A percentile compares a stretch with the other conserved stretches of the same genome.
Conservation (phyloP, 768 basidiomycete species). For the Clitopilus passeckerianus region DNA sequence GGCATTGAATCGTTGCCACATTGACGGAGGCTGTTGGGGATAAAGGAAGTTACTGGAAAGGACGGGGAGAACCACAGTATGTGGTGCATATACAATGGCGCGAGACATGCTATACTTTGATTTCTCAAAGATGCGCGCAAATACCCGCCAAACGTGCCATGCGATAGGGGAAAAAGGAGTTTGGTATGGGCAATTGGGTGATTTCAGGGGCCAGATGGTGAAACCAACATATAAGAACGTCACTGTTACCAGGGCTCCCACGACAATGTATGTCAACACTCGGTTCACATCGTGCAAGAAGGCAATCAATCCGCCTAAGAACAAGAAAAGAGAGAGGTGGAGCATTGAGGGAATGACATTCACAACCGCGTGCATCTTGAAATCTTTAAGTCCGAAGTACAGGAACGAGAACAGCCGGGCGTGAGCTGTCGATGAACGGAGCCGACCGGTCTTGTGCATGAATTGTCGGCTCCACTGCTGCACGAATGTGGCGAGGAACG, state of each 20-base stretch:
- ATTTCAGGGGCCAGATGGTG: constrained; percentile 26
- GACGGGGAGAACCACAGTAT: neutral
- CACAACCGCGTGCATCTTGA: neutral
- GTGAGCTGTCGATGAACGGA: neutral
- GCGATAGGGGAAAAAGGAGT: constrained; percentile 26
- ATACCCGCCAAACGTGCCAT: constrained; percentile 20
- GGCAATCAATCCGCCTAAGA: neutral
- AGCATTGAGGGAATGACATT: neutral
- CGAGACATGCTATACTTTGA: neutral
- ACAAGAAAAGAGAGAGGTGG: neutral
- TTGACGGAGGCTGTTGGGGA: no score
- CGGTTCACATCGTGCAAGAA: neutral
- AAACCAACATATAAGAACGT: constrained; percentile 21
- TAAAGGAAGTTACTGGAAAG: no score
- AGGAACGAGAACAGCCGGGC: neutral
- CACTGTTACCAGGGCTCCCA: neutral
- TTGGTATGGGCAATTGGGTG: constrained; percentile 22
- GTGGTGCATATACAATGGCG: neutral
- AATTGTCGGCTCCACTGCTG: neutral
- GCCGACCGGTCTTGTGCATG: neutral
- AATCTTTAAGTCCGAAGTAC: neutral
- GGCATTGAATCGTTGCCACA: no score
- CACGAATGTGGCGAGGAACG: neutral
- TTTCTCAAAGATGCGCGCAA: constrained; percentile 3
- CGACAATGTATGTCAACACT: neutral